Percentiles rank a stretch among this genome's conserved stretches.
Conservation (phyloP, 2,329 filamentous ascomycete genomes). For the Microcyclosporella mali region DNA sequence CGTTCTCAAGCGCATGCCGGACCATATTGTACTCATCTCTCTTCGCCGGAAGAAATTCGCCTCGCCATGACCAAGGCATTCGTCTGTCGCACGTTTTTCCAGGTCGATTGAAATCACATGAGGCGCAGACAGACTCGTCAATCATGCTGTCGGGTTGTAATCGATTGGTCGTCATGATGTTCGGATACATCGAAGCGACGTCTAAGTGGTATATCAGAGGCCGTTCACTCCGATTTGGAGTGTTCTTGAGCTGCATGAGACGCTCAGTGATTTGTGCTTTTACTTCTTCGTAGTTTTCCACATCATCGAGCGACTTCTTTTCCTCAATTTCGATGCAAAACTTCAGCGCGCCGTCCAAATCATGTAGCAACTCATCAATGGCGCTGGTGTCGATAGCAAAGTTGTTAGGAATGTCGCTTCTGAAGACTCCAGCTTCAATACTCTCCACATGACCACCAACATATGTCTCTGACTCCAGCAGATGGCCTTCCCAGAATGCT, state of each 20-base stretch:
- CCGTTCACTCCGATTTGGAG: slow-evolving; percentile 74
- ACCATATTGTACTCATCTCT: slow-evolving; percentile 99
- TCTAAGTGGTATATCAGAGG: slow-evolving; percentile 97
- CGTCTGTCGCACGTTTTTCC: slow-evolving; percentile 95
- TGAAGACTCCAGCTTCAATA: slow-evolving; percentile 96
- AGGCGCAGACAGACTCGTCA: slow-evolving; percentile 87
- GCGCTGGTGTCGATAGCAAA: slow-evolving; percentile 85
- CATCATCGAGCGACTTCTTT: slow-evolving; percentile 47
- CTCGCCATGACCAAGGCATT: slow-evolving; percentile 96
- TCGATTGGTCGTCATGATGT: slow-evolving; percentile 99
- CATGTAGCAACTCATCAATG: slow-evolving; percentile 78
- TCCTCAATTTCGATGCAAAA: slow-evolving; percentile 62
- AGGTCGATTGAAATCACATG: slow-evolving; percentile 95
- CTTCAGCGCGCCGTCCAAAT: slow-evolving; percentile 80
- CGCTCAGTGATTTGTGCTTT: slow-evolving; percentile 72
- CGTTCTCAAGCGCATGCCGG: slow-evolving; percentile 80
- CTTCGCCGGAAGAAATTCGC: slow-evolving; percentile 92
- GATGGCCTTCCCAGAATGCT: slow-evolving; percentile 91
- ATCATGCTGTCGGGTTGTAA: slow-evolving; percentile 99
- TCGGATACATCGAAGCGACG: slow-evolving; percentile 98
- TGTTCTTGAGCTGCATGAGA: slow-evolving; percentile 67
- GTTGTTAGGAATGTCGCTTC: slow-evolving; percentile 89
- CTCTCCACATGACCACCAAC: slow-evolving; percentile 98
- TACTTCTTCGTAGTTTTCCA: slow-evolving; percentile 53
- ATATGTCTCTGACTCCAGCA: slow-evolving; percentile 95